Evolutionary conservation across 177 flowering plant species (phyloP), one percentile per base, ranked within the genome.

Genomic region (Telopea speciosissima): DNA sequence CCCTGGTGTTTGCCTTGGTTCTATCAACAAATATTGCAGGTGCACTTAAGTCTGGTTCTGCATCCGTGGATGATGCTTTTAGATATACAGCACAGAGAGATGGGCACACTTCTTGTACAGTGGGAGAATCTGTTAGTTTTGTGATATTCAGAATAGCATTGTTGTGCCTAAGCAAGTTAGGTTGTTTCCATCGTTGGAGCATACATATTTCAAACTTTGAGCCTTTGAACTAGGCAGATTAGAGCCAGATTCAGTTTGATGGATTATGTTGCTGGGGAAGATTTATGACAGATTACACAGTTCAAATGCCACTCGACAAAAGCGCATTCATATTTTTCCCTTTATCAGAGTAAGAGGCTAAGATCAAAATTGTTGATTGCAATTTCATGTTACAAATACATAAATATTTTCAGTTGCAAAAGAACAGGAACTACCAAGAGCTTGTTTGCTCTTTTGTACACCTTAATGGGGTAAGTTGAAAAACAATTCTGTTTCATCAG

Each of bases 1-100:
- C 98, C 98, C 62, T 94, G 65, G 97, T 89, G 67, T 97, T 92
- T 81, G 81, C 98, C 7, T 83, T 92, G 4, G 84, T 87, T 63
- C 80, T 94, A 26, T 84, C 92, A 21, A 82, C 75, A 72, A 87
- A 87, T 74, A 89, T 94, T 2, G 84, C 86, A 7, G 52, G 44
- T 22, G 90, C 89, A 13, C 71, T 87, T 28, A 76, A 82, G n/a
- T n/a, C n/a, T n/a, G 19, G 69, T 76, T 19, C 77, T 72, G 44
- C 61, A 78, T 19, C 33, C 63, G n/a, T n/a, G n/a, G n/a, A n/a
- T n/a, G n/a, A n/a, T n/a, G n/a, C n/a, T n/a, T n/a, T n/a, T n/a
- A n/a, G n/a, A n/a, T 86, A 8, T 94, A 92, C 62, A 86, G 76
- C 49, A 78, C 72, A 1, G 91, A 92, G 74, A 88, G 98, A 81